A percentile compares a stretch with the other conserved stretches of the same genome.
Conservation (phyloP, 106 monocot species). For the Chionographis japonica region DNA sequence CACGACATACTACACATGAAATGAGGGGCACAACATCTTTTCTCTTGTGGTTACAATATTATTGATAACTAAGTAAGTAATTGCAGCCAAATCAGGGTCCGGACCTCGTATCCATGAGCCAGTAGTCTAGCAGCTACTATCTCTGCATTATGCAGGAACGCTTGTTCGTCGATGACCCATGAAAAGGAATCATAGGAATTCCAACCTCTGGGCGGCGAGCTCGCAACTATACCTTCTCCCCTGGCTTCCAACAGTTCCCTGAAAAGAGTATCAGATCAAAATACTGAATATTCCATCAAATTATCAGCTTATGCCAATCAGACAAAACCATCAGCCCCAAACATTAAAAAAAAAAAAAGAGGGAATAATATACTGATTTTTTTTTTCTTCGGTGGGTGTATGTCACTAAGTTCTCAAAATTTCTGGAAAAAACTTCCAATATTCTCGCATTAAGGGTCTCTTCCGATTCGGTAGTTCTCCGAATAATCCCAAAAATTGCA, state of each 20-base stretch:
- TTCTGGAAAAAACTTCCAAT: no score
- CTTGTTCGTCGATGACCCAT: conserved; percentile 69
- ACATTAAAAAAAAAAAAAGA: no score
- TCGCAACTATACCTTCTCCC: conserved; percentile 11
- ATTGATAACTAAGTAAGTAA: neutral
- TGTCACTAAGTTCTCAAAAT: no score
- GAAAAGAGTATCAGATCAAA: neutral
- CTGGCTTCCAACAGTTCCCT: conserved; percentile 17
- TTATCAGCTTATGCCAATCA: no score
- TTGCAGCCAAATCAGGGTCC: neutral
- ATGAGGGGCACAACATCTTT: neutral
- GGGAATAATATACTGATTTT: no score
- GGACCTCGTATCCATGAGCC: conserved; percentile 74
- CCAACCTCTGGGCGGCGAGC: conserved; percentile 81
- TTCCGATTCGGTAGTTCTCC: no score
- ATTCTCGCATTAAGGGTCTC: no score
- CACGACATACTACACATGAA: conserved; percentile 62
- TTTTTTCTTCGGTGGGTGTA: no score
- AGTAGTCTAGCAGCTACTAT: conserved; percentile 54
- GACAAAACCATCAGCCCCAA: no score
- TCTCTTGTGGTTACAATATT: neutral
- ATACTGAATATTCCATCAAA: no score
- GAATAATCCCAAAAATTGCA: no score
- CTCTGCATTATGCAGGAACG: conserved; percentile 73
- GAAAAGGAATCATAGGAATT: conserved; percentile 97